phyloP scores from a whole-genome alignment of 306 rosid species.

The Geum urbanum region DNA sequence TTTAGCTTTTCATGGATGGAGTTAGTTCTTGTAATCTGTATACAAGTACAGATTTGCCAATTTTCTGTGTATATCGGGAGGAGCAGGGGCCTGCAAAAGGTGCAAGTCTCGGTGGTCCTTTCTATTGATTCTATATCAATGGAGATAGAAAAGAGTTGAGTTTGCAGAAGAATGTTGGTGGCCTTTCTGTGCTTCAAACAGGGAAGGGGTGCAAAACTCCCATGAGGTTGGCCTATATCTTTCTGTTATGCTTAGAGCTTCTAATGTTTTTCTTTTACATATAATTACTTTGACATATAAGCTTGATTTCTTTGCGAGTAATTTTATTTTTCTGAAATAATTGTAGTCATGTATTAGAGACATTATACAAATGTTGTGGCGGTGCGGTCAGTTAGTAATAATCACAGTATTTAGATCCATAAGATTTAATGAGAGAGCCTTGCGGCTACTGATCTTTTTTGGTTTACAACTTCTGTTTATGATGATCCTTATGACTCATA shows the following conservation, averaged over 20 bases:
- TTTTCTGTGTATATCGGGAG: too few species aligned
- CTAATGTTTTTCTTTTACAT: not conserved
- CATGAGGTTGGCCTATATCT: not conserved
- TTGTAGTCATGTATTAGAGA: not conserved
- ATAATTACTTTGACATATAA: not conserved
- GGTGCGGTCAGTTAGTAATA: not conserved
- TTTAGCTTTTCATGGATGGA: not conserved
- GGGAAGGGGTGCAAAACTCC: not conserved
- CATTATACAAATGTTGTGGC: not conserved
- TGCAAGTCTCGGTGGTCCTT: not conserved
- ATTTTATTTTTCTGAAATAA: not conserved
- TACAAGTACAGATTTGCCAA: not conserved
- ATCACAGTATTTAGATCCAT: not conserved
- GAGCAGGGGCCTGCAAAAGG: not conserved
- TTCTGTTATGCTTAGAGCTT: not conserved
- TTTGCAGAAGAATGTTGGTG: not conserved
- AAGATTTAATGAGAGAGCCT: not conserved
- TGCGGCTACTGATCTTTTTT: not conserved
- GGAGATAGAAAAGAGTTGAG: not conserved
- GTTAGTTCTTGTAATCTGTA: not conserved
- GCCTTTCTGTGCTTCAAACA: not conserved
- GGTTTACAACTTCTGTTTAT: not conserved
- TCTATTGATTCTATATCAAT: not conserved
- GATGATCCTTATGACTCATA: not conserved
- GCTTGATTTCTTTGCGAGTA: not conserved